Evolutionary conservation across 768 basidiomycete genomes (phyloP), one percentile per base, ranked within the genome.

Genomic region (Trametes cinnabarina): DNA sequence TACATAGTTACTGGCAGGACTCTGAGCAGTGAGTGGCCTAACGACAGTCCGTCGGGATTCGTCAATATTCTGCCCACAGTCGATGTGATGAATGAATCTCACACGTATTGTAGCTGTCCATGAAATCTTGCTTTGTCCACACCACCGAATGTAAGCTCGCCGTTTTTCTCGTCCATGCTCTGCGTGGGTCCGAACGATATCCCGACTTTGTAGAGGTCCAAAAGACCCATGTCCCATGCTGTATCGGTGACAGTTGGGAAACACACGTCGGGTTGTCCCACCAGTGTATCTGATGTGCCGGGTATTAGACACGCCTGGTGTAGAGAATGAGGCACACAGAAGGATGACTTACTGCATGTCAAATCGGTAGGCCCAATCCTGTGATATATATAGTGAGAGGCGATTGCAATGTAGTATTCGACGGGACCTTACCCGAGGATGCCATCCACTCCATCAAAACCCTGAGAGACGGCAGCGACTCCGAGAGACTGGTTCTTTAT

Each of bases 201-300:
- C 1, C 79, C 80, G 37, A 85, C 68, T 10, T 74, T 72, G 46
- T 80, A 68, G 1, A 69, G 55, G 5, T 72, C 47, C 47, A 85
- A 79, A 0, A 67, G 67, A 1, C 77, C 76, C 52, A 78, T 73
- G 4, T 63, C 8, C 64, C 71, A 78, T 4, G 83, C 76, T 62
- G 77, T 85, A 66, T 83, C 78, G 8, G 76, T 79, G 6, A 85
- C 77, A 3, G 83, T 84, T 9, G 80, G 76, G 14, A 79, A 72
- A 17, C 67, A 66, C 1, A 54, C 41, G 10, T 19, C n/a, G 30
- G 32, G n/a, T 8, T 55, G 10, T 14, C 41, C 23, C 8, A 52
- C 14, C 17, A 52, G 51, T 2, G 55, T 50, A 25, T 51, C 59
- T 60, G 23, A 3, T 12, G n/a, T 25, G 19, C 12, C 7, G 37